phyloP scores from a whole-genome alignment of 257 asterid species.

The Jasminum sambac region DNA sequence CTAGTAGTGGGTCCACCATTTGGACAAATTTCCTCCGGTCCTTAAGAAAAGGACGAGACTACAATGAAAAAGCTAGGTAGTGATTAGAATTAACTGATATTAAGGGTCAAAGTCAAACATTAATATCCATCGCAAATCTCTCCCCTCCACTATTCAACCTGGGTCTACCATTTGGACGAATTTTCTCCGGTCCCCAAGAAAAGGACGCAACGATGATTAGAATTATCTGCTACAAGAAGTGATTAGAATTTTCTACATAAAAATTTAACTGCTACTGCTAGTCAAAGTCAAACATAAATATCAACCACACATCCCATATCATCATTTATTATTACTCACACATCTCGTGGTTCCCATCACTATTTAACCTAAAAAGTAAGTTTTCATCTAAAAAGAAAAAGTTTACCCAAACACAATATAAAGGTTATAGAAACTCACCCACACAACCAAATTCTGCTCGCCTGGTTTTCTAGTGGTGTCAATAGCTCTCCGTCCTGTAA shows the following conservation, averaged over 20 bases:
- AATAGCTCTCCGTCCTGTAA: conserved; percentile 66
- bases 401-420: not conserved
- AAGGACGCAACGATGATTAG: conserved; percentile 51
- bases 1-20: conserved; percentile 62
- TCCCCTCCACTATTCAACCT: too few relatives aligned
- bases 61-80: conserved; percentile 15
- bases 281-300: too few relatives aligned
- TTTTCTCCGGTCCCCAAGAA: conserved; percentile 47
- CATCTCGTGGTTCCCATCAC: too few relatives aligned
- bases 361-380: too few relatives aligned
- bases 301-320: too few relatives aligned
- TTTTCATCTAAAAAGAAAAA: not conserved
- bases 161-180: conserved; percentile 62
- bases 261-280: too few relatives aligned
- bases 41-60: conserved; percentile 62
- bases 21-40: conserved; percentile 43
- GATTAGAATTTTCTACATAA: too few relatives aligned
- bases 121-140: too few relatives aligned
- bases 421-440: conserved; percentile 47
- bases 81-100: too few relatives aligned
- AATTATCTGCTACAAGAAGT: too few relatives aligned
- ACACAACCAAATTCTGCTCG: conserved; percentile 63
- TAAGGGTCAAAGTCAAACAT: too few relatives aligned
- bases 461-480: conserved; percentile 49
- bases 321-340: too few relatives aligned